A percentile compares a stretch with the other conserved stretches of the same genome.
phyloP scores from a whole-genome alignment of 352 stramenopile genomes.

The Phytophthora tubulina region DNA sequence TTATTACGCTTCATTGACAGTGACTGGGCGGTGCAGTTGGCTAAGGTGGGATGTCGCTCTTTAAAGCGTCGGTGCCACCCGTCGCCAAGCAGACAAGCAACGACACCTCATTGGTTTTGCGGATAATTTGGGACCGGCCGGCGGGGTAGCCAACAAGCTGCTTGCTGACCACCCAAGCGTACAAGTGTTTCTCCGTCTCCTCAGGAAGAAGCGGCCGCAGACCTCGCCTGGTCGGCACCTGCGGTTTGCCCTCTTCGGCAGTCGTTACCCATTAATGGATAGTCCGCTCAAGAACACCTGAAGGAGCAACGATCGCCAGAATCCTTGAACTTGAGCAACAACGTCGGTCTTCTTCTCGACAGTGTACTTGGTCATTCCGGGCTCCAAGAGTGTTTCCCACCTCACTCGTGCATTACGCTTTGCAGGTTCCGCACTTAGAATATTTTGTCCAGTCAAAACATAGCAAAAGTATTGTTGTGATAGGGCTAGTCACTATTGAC shows the following conservation, averaged over 20 bases:
- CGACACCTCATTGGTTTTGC: slow-evolving; percentile 18
- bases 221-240: background rate
- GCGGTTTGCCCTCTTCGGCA: background rate
- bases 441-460: background rate
- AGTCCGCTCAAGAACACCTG: background rate
- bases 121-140: slow-evolving; percentile 15
- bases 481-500: too few relatives aligned
- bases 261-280: slow-evolving; percentile 5
- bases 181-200: slow-evolving; percentile 17
- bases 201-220: slow-evolving; percentile 7
- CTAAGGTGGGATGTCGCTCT: slow-evolving; percentile 16
- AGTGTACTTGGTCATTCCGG: background rate
- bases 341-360: background rate
- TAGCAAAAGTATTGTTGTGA: too few relatives aligned
- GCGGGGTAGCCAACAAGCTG: slow-evolving; percentile 30
- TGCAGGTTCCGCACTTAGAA: background rate
- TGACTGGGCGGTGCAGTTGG: slow-evolving; percentile 18
- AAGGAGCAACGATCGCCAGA: background rate
- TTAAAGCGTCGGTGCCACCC: slow-evolving; percentile 40
- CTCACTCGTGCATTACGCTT: background rate
- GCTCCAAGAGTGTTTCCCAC: background rate
- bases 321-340: background rate
- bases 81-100: slow-evolving; percentile 1
- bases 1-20: slow-evolving; percentile 23
- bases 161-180: slow-evolving; percentile 32